A percentile compares a stretch with the other conserved stretches of the same genome.
Conservation (phyloP, 1,139 yeast species). For the Debaryomyces robertsiae region DNA sequence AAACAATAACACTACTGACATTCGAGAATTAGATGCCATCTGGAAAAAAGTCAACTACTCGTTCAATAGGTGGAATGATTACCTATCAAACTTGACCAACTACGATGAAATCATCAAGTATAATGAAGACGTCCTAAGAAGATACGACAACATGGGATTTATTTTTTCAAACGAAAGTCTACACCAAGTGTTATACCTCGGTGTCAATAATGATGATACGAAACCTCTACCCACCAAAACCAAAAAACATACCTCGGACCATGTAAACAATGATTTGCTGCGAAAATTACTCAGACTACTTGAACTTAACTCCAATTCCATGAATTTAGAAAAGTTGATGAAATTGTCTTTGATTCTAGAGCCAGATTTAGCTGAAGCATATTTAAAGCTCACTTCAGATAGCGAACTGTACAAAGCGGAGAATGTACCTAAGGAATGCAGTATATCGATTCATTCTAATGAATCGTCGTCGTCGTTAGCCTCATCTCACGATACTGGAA, state of each 20-base stretch:
- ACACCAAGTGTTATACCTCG: constrained; percentile 47
- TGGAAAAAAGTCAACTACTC: constrained; percentile 73
- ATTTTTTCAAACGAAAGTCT: constrained; percentile 50
- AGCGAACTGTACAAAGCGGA: not conserved
- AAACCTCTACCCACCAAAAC: constrained; percentile 25
- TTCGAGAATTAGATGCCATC: constrained; percentile 64
- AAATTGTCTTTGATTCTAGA: constrained; percentile 39
- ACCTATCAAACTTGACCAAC: constrained; percentile 47
- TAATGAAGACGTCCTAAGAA: constrained; percentile 45
- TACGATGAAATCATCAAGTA: constrained; percentile 43
- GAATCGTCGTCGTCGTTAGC: constrained; percentile 24
- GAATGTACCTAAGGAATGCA: constrained; percentile 21
- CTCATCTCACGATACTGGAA: not conserved
- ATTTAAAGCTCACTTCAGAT: constrained; percentile 22
- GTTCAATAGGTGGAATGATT: constrained; percentile 80
- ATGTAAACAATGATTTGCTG: constrained; percentile 21
- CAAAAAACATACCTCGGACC: constrained; percentile 13
- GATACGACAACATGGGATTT: constrained; percentile 50
- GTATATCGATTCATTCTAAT: constrained; percentile 31
- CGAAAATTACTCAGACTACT: constrained; percentile 35
- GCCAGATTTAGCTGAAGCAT: constrained; percentile 45
- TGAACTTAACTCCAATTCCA: constrained; percentile 44
- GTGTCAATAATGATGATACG: constrained; percentile 36
- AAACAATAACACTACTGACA: constrained; percentile 41
- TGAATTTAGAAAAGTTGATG: constrained; percentile 44